Percentiles rank a stretch among this genome's conserved stretches.
Conservation (phyloP, 495 filamentous ascomycete species). For the Immersiella caudata region DNA sequence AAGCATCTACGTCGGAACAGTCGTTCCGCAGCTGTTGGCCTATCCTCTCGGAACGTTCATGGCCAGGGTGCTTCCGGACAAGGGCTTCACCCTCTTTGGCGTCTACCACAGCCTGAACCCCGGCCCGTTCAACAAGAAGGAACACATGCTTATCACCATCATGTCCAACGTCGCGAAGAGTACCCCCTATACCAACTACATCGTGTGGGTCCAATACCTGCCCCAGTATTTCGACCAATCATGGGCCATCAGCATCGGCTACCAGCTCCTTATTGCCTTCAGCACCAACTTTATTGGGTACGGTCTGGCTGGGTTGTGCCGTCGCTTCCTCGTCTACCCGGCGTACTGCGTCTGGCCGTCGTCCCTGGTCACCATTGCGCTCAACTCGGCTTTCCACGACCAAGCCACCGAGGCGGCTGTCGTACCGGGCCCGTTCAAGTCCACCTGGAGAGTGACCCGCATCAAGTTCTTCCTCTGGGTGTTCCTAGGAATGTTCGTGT, state of each 20-base stretch:
- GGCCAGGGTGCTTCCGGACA: constrained; percentile 40
- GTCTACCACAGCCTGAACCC: constrained; percentile 48
- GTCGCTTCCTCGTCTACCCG: constrained; percentile 60
- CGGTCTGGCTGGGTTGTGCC: constrained; percentile 54
- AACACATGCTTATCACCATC: constrained; percentile 57
- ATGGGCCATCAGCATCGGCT: constrained; percentile 40
- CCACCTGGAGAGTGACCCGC: constrained; percentile 37
- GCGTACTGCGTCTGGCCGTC: constrained; percentile 49
- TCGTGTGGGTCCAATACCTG: constrained; percentile 50
- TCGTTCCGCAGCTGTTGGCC: constrained; percentile 45
- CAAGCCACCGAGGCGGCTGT: constrained; percentile 30
- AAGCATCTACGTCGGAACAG: constrained; percentile 37
- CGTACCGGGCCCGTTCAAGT: constrained; percentile 40
- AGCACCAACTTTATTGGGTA: constrained; percentile 57
- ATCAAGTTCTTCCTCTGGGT: constrained; percentile 41
- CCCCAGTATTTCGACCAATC: constrained; percentile 46
- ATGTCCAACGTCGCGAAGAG: constrained; percentile 45
- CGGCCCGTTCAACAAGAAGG: constrained; percentile 55
- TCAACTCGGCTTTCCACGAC: constrained; percentile 49
- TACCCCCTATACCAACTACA: constrained; percentile 45
- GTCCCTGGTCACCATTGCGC: constrained; percentile 48
- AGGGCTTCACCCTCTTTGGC: constrained; percentile 43
- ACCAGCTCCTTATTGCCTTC: constrained; percentile 49
- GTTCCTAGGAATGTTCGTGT: constrained; percentile 44
- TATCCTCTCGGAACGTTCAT: constrained; percentile 44